A percentile compares a stretch with the other conserved stretches of the same genome.
phyloP scores from a whole-genome alignment of 179 eudicot genomes.

The Beta macrorhiza region DNA sequence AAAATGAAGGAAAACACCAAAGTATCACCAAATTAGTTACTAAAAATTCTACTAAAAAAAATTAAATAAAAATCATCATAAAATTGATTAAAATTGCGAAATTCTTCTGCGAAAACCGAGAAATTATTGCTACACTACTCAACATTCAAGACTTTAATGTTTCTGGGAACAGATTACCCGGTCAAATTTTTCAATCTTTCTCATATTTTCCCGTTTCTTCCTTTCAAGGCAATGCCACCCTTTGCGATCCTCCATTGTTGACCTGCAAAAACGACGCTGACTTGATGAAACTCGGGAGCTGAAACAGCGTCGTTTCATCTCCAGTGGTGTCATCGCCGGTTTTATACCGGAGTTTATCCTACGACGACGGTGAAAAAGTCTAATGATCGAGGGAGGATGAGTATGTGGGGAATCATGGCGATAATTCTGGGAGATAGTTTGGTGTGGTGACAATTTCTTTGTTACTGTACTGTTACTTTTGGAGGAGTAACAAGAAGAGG shows the following conservation, averaged over 20 bases:
- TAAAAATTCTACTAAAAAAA: no score
- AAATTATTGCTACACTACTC: slow-evolving; percentile 1
- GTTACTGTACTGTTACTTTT: slow-evolving; percentile 62
- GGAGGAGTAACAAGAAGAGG: slow-evolving; percentile 29
- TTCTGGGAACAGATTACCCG: slow-evolving; percentile 45
- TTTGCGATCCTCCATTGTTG: slow-evolving; percentile 61
- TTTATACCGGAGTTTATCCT: slow-evolving; percentile 31
- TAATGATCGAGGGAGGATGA: slow-evolving; percentile 14
- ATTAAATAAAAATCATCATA: no score
- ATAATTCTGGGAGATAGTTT: slow-evolving; percentile 65
- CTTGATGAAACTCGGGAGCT: slow-evolving; percentile 44
- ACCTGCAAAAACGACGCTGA: slow-evolving; percentile 32
- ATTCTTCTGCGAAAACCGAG: no score
- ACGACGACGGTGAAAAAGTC: slow-evolving; percentile 23
- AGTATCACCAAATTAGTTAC: no score
- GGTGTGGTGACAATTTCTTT: slow-evolving; percentile 39
- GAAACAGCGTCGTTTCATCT: slow-evolving; percentile 28
- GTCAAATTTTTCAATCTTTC: slow-evolving; percentile 47
- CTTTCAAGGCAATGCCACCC: slow-evolving; percentile 36
- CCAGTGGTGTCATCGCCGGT: slow-evolving; percentile 48
- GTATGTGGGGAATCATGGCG: slow-evolving; percentile 43
- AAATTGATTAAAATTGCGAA: no score
- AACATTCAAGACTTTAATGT: slow-evolving; percentile 54
- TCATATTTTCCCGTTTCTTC: slow-evolving; percentile 45
- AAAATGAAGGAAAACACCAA: no score